phyloP scores from a whole-genome alignment of 805 yeast genomes.

The Lachancea cidri region DNA sequence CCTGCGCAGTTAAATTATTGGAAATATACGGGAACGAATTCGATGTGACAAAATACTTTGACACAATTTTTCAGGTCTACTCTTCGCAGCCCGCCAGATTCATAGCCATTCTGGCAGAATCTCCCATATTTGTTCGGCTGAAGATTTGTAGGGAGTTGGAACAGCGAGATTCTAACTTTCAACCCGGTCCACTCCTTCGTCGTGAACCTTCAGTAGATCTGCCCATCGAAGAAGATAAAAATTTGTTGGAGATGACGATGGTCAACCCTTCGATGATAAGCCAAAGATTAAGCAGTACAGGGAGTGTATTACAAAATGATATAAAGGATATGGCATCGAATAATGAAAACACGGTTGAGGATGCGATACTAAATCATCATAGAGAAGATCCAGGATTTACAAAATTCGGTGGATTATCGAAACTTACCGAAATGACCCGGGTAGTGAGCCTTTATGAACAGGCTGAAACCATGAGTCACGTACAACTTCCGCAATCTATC shows the following conservation, averaged over 20 bases:
- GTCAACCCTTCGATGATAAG: constrained; percentile 24
- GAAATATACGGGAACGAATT: constrained; percentile 28
- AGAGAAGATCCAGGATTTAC: constrained; percentile 8
- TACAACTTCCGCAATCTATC: not conserved
- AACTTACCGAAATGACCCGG: constrained; percentile 31
- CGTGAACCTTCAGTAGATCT: not conserved
- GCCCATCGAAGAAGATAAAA: constrained; percentile 13
- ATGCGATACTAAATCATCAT: not conserved
- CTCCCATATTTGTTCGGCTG: constrained; percentile 22
- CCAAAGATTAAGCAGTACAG: constrained; percentile 15
- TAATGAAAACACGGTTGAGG: not conserved
- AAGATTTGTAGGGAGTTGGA: constrained; percentile 28
- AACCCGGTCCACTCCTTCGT: constrained; percentile 6
- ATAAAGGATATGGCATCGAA: not conserved
- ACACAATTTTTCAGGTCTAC: constrained; percentile 17
- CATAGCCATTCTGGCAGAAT: constrained; percentile 10
- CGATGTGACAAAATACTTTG: constrained; percentile 21
- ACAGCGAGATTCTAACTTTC: constrained; percentile 17
- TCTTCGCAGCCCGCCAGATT: constrained; percentile 11
- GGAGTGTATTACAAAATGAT: constrained; percentile 24
- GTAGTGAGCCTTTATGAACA: constrained; percentile 29
- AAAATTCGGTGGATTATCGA: constrained; percentile 11
- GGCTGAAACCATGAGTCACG: not conserved
- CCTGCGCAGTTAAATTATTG: constrained; percentile 13
- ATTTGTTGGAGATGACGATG: constrained; percentile 32